phyloP scores from a whole-genome alignment of 2,329 filamentous ascomycete genomes.

The Trichoderma guizhouense region DNA sequence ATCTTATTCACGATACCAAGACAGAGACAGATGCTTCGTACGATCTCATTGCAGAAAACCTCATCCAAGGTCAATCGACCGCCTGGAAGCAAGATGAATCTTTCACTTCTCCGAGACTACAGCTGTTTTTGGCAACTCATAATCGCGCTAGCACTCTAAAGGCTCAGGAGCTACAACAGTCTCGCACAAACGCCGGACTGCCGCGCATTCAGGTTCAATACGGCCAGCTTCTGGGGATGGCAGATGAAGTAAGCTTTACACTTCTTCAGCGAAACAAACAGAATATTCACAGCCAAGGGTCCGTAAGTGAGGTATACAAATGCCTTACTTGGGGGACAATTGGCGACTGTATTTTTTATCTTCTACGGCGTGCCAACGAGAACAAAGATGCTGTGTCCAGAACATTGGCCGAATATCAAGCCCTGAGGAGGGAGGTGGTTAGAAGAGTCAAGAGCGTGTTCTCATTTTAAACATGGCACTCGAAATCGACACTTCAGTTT shows the following conservation, averaged over 20 bases:
- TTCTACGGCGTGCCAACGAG: conserved; percentile 37
- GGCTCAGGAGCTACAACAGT: conserved; percentile 41
- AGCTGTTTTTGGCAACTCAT: conserved; percentile 53
- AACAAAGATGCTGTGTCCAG: conserved; percentile 37
- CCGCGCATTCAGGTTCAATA: conserved; percentile 40
- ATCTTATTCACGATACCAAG: conserved; percentile 52
- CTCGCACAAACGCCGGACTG: conserved; percentile 34
- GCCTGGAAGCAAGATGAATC: conserved; percentile 14
- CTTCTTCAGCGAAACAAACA: conserved; percentile 39
- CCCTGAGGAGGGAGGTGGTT: conserved; percentile 30
- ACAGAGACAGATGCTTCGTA: conserved; percentile 51
- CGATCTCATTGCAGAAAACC: conserved; percentile 46
- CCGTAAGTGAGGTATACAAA: conserved; percentile 36
- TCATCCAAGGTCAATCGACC: conserved; percentile 38
- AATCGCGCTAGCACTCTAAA: conserved; percentile 42
- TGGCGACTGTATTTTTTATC: conserved; percentile 38
- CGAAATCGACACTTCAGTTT: not conserved
- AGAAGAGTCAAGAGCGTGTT: conserved; percentile 29
- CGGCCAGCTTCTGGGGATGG: conserved; percentile 57
- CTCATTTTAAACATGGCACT: not conserved
- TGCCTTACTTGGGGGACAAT: conserved; percentile 40
- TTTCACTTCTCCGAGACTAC: conserved; percentile 40
- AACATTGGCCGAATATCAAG: conserved; percentile 30
- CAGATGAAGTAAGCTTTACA: conserved; percentile 52
- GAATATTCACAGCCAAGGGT: not conserved